These are phyloP conservation scores for Starmerella etchellsii DNA, from an alignment of 805 yeast genomes.

Conservation along the genomic window DNA sequence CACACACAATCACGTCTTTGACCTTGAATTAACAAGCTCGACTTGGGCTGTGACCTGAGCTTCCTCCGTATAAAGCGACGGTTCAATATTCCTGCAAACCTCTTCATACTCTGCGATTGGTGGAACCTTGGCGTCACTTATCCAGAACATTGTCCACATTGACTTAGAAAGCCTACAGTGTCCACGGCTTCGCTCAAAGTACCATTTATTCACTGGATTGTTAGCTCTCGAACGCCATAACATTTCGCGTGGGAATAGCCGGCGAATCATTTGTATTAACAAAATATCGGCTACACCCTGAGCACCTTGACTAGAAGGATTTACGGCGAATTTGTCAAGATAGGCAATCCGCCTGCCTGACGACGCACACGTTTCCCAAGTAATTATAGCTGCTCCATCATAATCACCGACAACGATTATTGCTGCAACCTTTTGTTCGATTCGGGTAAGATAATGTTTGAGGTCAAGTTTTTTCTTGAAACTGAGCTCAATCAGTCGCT, in stretches of 20 bases:
- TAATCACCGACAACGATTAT: constrained; percentile 83
- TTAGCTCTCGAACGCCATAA: constrained; percentile 80
- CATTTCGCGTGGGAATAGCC: constrained; percentile 55
- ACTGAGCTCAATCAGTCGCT: constrained; percentile 59
- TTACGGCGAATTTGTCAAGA: constrained; percentile 87
- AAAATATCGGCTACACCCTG: constrained; percentile 89
- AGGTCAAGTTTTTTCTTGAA: constrained; percentile 58
- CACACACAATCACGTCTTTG: too few species aligned
- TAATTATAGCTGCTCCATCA: constrained; percentile 87
- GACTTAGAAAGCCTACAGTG: constrained; percentile 37
- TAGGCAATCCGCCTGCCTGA: constrained; percentile 47
- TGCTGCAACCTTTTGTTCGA: constrained; percentile 56
- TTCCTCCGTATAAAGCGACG: constrained; percentile 37
- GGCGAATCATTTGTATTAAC: constrained; percentile 60
- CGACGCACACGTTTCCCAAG: constrained; percentile 47
- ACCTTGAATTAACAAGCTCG: too few species aligned
- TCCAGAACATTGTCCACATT: constrained; percentile 36
- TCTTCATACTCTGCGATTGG: constrained; percentile 38
- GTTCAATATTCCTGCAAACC: constrained; percentile 44
- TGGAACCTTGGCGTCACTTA: constrained; percentile 24
- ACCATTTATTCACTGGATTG: constrained; percentile 96
- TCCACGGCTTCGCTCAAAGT: constrained; percentile 79
- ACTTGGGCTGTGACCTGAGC: too few species aligned
- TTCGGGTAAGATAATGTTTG: constrained; percentile 52
- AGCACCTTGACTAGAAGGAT: constrained; percentile 71